Base-by-base conservation (phyloP, 2,329 filamentous ascomycete genomes). In the Fusarium torulosum region DNA sequence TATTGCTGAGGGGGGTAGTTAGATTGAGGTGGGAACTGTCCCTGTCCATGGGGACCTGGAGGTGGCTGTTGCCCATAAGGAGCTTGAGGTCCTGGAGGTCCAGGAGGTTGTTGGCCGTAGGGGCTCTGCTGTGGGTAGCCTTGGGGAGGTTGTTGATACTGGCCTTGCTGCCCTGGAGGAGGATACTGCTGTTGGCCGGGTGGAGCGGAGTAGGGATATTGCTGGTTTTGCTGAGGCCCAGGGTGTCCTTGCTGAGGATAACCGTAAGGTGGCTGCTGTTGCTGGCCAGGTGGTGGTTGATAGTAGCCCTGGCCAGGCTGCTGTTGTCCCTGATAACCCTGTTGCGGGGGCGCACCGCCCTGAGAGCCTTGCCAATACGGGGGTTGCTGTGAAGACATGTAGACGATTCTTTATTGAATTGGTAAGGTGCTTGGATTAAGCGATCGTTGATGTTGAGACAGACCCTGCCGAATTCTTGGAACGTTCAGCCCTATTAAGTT, bases 341-440 rank as follows among this genome's bases (percentile, higher is more conserved):
- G 51, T 4, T 53, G 54, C 23, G 56, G 53, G 6, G 66, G 29
- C 4, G 55, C 53, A 0, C 65, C 57, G 4, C 54, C 45, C 25
- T 62, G 60, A 13, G 47, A 38, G 8, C 46, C 53, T 21, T 72
- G 71, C 46, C 66, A 67, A 47, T 69, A 73, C 14, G 71, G 70
- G 4, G 64, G 67, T 37, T 73, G 71, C 38, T 55, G 60, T 38
- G 59, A 59, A 47, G 55, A 49, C 59, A 63, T 63, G 21, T 19
- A 11, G 14, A 4, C 9, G n/a, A 19, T 33, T n/a, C 4, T 14
- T 1, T 2, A n/a, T 15, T 4, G 14, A 15, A 4, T 7, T 3
- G 37, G 10, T 37, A 21, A 23, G 40, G 19, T 37, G 20, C 33
- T 31, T 17, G 25, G 13, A 15, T 23, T 9, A 17, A 45, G 9